phyloP scores from a whole-genome alignment of 176 grass and related monocot species.

The Lolium multiflorum region DNA sequence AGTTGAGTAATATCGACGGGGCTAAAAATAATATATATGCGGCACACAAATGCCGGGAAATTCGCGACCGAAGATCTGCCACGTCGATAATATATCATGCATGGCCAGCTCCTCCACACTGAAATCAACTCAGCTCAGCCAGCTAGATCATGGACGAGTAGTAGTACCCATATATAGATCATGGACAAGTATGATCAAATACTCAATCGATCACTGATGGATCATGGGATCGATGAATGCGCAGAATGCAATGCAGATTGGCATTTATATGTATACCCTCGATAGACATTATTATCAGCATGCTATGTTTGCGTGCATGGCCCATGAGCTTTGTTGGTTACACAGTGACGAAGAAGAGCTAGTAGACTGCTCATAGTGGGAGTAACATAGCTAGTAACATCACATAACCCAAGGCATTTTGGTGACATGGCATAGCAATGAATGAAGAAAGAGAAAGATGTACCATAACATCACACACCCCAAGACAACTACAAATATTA shows the following conservation, averaged over 20 bases:
- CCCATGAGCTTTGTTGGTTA: neutral
- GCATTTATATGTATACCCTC: constrained; percentile 8
- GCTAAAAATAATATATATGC: too few species aligned
- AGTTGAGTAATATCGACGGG: too few species aligned
- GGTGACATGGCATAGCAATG: too few species aligned
- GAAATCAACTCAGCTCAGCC: neutral
- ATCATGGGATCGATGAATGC: constrained; percentile 30
- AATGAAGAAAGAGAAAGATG: too few species aligned
- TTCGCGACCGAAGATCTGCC: neutral
- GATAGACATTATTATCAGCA: neutral
- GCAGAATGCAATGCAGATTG: constrained; percentile 40
- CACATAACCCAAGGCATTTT: too few species aligned
- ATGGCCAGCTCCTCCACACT: neutral
- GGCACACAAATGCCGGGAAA: neutral
- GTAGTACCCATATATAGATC: neutral
- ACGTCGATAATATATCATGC: neutral
- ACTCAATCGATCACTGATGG: neutral
- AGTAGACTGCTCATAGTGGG: too few species aligned
- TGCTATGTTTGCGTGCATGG: constrained; percentile 18
- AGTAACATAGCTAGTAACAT: too few species aligned
- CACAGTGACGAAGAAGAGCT: neutral
- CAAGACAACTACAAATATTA: too few species aligned
- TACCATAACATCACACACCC: too few species aligned
- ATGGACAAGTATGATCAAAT: neutral
- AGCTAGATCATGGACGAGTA: neutral